Conservation (phyloP, 208 protist species). For the Crithidia sp. region DNA sequence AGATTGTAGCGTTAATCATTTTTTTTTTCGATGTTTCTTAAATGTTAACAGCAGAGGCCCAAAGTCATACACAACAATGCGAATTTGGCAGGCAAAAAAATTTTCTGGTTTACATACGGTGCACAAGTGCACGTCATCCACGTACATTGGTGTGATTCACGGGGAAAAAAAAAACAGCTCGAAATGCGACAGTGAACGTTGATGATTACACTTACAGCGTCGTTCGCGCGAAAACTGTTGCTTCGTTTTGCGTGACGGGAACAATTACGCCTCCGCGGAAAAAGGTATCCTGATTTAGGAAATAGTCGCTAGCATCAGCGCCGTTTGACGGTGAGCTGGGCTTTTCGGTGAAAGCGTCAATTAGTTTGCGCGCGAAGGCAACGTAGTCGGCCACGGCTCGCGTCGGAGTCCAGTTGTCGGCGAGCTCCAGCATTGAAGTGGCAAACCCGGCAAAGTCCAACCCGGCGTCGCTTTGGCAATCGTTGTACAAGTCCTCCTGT, state of each 20-base stretch:
- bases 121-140: too few species aligned
- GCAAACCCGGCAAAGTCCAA: conserved; percentile 68
- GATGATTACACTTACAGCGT: not conserved
- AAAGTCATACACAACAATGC: too few species aligned
- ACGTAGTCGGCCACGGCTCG: conserved; percentile 48
- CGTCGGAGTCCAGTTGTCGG: conserved; percentile 74
- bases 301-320: not conserved
- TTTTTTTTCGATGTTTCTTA: too few species aligned
- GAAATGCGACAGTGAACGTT: not conserved
- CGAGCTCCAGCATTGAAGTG: conserved; percentile 73
- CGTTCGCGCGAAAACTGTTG: conserved; percentile 1
- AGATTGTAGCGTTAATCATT: too few species aligned
- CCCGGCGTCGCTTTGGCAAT: conserved; percentile 41
- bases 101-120: too few species aligned
- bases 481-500: conserved; percentile 63
- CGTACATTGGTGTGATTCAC: too few species aligned
- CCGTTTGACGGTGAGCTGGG: not conserved
- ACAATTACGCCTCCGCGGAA: conserved; percentile 32
- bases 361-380: conserved; percentile 21
- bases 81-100: too few species aligned
- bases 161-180: not conserved
- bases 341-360: conserved; percentile 7
- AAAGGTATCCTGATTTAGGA: conserved; percentile 32
- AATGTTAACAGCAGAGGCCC: too few species aligned
- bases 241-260: not conserved